Percentiles rank a stretch among this genome's conserved stretches.
phyloP scores from a whole-genome alignment of 2,329 filamentous ascomycete species.

The Colletotrichum destructivum region DNA sequence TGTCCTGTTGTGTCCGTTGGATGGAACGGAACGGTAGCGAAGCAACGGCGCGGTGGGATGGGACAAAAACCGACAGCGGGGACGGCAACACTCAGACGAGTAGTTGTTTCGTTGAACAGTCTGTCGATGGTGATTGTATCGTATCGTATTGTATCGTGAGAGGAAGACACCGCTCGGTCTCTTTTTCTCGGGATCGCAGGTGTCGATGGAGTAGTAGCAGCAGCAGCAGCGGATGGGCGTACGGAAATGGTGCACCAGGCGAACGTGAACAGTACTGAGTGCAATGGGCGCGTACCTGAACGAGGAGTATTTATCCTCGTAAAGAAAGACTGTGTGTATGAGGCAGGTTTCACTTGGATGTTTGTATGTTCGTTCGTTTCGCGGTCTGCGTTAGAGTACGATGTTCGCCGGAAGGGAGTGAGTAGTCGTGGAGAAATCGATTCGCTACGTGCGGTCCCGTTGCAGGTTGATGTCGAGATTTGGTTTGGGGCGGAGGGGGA shows the following conservation, averaged over 20 bases:
- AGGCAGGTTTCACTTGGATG: constrained; percentile 3
- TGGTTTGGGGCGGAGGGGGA: constrained; percentile 44
- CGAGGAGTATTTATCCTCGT: constrained; percentile 25
- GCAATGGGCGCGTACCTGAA: constrained; percentile 31
- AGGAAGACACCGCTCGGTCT: neutral
- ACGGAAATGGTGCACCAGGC: neutral
- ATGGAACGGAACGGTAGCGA: neutral
- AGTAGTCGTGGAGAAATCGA: constrained; percentile 35
- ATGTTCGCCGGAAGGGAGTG: constrained; percentile 23
- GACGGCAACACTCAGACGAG: neutral
- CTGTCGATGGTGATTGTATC: neutral
- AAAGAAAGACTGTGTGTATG: constrained; percentile 4
- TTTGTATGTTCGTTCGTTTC: constrained; percentile 18
- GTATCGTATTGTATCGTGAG: neutral
- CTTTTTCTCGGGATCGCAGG: neutral
- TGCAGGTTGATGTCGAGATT: constrained; percentile 43
- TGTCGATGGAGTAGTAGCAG: constrained; percentile 12
- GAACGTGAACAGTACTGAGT: constrained; percentile 10
- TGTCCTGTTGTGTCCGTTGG: constrained; percentile 9
- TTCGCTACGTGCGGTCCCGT: constrained; percentile 39
- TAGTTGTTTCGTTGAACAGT: neutral
- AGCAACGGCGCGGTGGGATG: neutral
- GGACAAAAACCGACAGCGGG: neutral
- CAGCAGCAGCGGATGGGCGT: neutral
- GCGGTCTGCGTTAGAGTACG: constrained; percentile 23